Evolutionary conservation across 2,329 filamentous ascomycete genomes (phyloP), one percentile per base, ranked within the genome.

Genomic region (Fusarium nematophilum): DNA sequence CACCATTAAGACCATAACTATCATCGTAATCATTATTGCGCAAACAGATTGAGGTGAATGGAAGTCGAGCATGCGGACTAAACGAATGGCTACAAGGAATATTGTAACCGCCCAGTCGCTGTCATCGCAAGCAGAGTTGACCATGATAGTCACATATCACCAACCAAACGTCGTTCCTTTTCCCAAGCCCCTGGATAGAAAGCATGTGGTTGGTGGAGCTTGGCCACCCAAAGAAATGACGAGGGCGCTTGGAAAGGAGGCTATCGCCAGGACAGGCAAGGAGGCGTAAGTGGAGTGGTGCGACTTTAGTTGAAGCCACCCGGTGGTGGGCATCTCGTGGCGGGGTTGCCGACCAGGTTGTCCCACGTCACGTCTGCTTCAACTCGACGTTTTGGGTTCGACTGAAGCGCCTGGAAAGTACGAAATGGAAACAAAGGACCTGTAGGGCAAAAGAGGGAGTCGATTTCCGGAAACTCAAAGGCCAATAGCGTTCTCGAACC

Each of bases 231-330:
- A n/a, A 54, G 57, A 57, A 54, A 61, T 55, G 60, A 60, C 31
- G 37, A 47, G 26, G 58, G 59, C 61, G 58, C 55, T 54, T 52
- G 42, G 26, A 45, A 56, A 60, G 50, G 60, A 43, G 56, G 58
- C 59, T 47, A 56, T 62, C 37, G 37, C 58, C 37, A 54, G 52
- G 61, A 62, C 30, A 57, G 58, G 52, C 45, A 64, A 57, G 42
- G 47, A 54, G 47, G 30, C 55, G 42, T 26, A 45, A 48, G 62
- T 43, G 56, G 59, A 57, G 56, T 60, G 49, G 52, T 54, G 46
- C 47, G 53, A 60, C 55, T 57, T 46, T 49, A 54, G 58, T 44
- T 52, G 44, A 55, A 54, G 58, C 55, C 52, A 59, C 39, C 31
- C 33, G 54, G 47, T 56, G 56, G 45, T 55, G 53, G 54, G 40